These are phyloP conservation scores for Rhizopogon salebrosus DNA, from an alignment of 768 basidiomycete genomes.

Conservation along the genomic window DNA sequence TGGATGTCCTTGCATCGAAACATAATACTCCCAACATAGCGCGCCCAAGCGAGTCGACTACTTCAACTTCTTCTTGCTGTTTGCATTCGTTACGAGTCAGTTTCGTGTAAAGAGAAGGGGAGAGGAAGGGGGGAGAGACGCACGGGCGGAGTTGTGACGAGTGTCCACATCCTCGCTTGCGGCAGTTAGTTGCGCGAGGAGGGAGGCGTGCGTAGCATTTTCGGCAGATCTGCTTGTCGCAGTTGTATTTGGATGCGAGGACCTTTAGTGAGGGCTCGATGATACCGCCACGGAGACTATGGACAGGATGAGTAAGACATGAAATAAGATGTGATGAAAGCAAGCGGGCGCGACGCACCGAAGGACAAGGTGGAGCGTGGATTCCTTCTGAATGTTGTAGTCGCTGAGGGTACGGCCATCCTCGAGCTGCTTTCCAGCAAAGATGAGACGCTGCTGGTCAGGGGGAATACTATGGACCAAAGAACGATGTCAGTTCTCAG, in stretches of 20 bases:
- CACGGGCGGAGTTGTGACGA: constrained; percentile 89
- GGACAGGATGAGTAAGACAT: constrained; percentile 9
- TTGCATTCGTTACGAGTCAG: constrained; percentile 6
- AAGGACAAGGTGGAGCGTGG: constrained; percentile 95
- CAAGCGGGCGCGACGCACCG: constrained; percentile 47
- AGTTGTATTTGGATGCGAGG: constrained; percentile 96
- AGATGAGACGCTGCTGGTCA: constrained; percentile 92
- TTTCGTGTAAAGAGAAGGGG: neutral
- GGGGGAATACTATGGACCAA: constrained; percentile 71
- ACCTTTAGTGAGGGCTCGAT: constrained; percentile 99
- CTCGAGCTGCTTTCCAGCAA: constrained; percentile 98
- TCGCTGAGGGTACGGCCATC: constrained; percentile 95
- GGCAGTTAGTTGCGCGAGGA: constrained; percentile 98
- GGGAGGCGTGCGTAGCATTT: constrained; percentile 99
- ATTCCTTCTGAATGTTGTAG: constrained; percentile 99
- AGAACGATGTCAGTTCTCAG: constrained; percentile 3
- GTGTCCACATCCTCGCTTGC: constrained; percentile 90
- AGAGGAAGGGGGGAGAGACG: constrained; percentile 28
- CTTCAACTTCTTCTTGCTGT: constrained; percentile 95
- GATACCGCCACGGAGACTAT: constrained; percentile 94
- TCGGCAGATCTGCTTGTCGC: constrained; percentile 99
- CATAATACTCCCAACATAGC: constrained; percentile 5
- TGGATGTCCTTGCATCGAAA: constrained; percentile 8
- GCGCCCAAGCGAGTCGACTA: constrained; percentile 37
- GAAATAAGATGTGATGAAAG: neutral